Evolutionary conservation across 2,329 filamentous ascomycete genomes (phyloP).

Genomic region (Cladosporium sp.): DNA sequence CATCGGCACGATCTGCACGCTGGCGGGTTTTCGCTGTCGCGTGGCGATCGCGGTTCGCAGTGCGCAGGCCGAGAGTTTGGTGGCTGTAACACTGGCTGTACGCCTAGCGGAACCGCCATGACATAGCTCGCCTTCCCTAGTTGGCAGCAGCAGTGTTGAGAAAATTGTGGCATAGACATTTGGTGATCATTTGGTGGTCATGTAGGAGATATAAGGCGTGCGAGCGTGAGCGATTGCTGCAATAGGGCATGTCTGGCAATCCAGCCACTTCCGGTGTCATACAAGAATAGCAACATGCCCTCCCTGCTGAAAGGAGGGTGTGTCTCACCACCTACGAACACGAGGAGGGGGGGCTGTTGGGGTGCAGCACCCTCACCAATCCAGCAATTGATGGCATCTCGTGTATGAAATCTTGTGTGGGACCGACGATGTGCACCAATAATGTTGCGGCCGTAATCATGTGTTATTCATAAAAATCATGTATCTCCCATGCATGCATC

Average conservation of each 20-base stretch:
- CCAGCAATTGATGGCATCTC: neutral
- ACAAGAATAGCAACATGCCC: neutral
- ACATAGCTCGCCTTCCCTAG: neutral
- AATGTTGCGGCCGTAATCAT: neutral
- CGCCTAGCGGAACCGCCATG: neutral
- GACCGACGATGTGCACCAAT: neutral
- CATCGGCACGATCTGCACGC: conserved; percentile 11
- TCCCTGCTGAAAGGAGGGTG: neutral
- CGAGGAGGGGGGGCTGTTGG: neutral
- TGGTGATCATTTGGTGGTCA: neutral
- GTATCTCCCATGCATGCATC: too few species aligned
- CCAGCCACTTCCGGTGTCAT: neutral
- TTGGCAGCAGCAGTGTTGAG: neutral
- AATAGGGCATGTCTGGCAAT: neutral
- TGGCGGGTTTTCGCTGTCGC: neutral
- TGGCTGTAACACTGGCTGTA: neutral
- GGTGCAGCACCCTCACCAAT: neutral
- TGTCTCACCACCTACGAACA: neutral
- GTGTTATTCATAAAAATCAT: too few species aligned
- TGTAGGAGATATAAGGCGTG: too few species aligned
- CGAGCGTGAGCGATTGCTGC: neutral
- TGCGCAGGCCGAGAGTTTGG: neutral
- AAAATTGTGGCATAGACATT: neutral
- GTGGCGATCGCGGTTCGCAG: conserved; percentile 9
- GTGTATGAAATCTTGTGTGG: neutral